Evolutionary conservation across 2,329 filamentous ascomycete genomes (phyloP), one percentile per base, ranked within the genome.

Genomic region (Penicillium sp.): DNA sequence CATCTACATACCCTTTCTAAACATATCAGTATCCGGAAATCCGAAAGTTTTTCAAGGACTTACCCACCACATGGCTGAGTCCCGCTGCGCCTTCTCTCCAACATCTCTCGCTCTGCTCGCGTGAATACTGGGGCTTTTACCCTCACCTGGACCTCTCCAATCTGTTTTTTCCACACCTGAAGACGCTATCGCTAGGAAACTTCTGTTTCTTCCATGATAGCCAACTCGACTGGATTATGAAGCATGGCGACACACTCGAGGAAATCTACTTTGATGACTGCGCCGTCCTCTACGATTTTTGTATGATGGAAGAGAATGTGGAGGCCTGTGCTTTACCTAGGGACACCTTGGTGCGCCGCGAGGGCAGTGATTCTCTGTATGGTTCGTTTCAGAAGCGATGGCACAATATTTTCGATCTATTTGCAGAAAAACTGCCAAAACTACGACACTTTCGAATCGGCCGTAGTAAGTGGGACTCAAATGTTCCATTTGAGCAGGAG

Each of bases 211-310:
- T 70, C 4, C 71, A 79, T 32, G 71, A 79, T 18, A 75, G 72
- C 68, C 79, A 82, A 49, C 60, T 80, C 0, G 74, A 76, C 9
- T 82, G 79, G 78, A 72, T 82, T 4, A 54, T 75, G 0, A 71
- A 70, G 0, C 67, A 81, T 3, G 67, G 61, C 4, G 11, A 54
- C 0, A 77, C 76, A 0, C 65, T 82, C 0, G 57, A 72, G 13
- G 70, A 76, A 39, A 60, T 82, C 1, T 71, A 76, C 11, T 65
- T 82, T 0, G 77, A 80, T 40, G 66, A 77, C 49, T 81, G 78
- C 49, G 67, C 71, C 0, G 76, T 79, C 21, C 39, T 67, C 21
- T 57, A 36, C 31, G 55, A 57, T 31, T 52, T 60, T 34, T n/a
- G 46, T 39, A 47, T 45, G 14, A 42, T 49, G 36, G 42, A 43